Base-by-base conservation (phyloP, 1,139 yeast species). In the Debaryomyces udenii region DNA sequence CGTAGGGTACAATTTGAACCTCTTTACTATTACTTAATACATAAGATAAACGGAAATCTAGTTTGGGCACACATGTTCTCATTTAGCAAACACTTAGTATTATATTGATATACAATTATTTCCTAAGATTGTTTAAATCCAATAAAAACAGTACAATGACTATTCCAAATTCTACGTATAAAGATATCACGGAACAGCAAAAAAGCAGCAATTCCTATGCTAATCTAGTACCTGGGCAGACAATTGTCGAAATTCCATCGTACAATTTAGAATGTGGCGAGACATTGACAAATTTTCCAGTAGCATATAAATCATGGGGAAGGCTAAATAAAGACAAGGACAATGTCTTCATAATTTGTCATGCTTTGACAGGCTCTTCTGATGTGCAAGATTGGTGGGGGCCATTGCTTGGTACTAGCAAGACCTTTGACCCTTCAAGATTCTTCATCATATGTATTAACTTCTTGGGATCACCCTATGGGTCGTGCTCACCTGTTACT, bases 381-480 rank as follows among this genome's bases (percentile, higher is more conserved):
- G 99, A 93, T 59, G 96, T 91, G 14, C 79, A 86, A 35, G 99
- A 93, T 58, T 93, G 99, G 99, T 88, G 99, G 99, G 98, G 98
- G 0, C 98, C 99, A 0, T 66, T 93, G 26, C 68, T 93, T 35
- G 99, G 99, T 0, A 79, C 83, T 3, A 86, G 81, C 17, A 78
- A 85, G 51, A 95, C 98, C 1, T 90, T 93, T 63, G 99, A 93
- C 63, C 96, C 97, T 0, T 74, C 90, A 1, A 76, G 87, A 49
- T 93, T 84, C 61, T 89, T 88, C 60, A 80, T 93, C 35, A 74
- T 93, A 10, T 93, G 99, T 62, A 68, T 93, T 45, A 93, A 93
- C 61, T 83, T 95, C 27, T 73, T 94, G 46, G 99, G 99, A 0
- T 88, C 96, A 1, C 99, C 99, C 0, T 93, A 93, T 58, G 99